These are phyloP conservation scores for Aurinia saxatilis DNA, from an alignment of 345 rosid species.

Conservation along the genomic window DNA sequence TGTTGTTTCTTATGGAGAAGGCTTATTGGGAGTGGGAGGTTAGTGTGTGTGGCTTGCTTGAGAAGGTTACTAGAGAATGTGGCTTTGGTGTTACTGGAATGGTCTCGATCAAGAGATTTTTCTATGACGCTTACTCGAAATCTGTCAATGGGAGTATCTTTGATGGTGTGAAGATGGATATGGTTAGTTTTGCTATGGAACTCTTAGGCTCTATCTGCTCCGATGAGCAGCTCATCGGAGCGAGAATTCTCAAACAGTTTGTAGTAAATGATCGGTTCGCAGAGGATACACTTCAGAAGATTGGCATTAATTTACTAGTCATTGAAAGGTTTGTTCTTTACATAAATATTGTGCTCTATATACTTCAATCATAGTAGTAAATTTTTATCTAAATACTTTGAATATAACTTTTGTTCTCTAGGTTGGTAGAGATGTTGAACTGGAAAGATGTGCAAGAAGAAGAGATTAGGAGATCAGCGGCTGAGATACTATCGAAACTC, in stretches of 20 bases:
- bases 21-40: slow-evolving; percentile 80
- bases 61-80: slow-evolving; percentile 61
- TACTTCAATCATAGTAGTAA: no score
- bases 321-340: slow-evolving; percentile 37
- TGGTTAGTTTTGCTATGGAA: slow-evolving; percentile 70
- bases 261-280: slow-evolving; percentile 38
- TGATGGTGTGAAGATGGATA: slow-evolving; percentile 86
- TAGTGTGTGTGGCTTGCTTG: slow-evolving; percentile 47
- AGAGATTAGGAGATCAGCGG: slow-evolving; percentile 71
- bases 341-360: no score
- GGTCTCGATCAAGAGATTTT: slow-evolving; percentile 62
- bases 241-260: slow-evolving; percentile 57
- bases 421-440: slow-evolving; percentile 82
- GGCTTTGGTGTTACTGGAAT: slow-evolving; percentile 59
- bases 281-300: slow-evolving; percentile 74
- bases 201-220: slow-evolving; percentile 58
- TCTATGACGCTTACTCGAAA: slow-evolving; percentile 80
- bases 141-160: slow-evolving; percentile 79
- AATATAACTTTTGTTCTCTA: neutral
- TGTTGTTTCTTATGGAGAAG: slow-evolving; percentile 74
- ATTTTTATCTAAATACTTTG: no score
- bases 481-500: slow-evolving; percentile 62
- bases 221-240: slow-evolving; percentile 83
- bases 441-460: slow-evolving; percentile 91
- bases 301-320: slow-evolving; percentile 52